phyloP scores from a whole-genome alignment of 1,284 basidiomycete species.

The Ganoderma resinaceum region DNA sequence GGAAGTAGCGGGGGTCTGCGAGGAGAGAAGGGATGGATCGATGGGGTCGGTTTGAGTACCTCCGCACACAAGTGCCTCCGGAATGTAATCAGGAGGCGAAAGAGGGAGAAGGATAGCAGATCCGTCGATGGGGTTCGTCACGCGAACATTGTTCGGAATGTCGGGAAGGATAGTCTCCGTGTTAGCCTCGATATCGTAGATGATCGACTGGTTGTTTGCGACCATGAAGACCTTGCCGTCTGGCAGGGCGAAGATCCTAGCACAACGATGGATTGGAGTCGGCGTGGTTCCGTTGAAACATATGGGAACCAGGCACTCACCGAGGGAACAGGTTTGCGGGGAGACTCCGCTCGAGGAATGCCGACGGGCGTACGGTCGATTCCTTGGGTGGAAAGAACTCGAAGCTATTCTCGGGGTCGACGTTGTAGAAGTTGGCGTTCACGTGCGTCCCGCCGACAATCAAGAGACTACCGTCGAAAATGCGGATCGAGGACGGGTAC shows the following conservation, averaged over 20 bases:
- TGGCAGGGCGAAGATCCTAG: slow-evolving; percentile 34
- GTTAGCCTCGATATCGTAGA: slow-evolving; percentile 39
- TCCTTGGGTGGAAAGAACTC: slow-evolving; percentile 77
- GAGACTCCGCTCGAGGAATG: slow-evolving; percentile 60
- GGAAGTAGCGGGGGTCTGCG: slow-evolving; percentile 49
- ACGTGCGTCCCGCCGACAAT: slow-evolving; percentile 75
- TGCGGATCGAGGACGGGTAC: slow-evolving; percentile 51
- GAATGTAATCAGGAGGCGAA: slow-evolving; percentile 51
- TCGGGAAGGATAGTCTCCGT: slow-evolving; percentile 51
- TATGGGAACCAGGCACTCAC: slow-evolving; percentile 22
- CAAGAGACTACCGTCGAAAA: slow-evolving; percentile 52
- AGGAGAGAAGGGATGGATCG: slow-evolving; percentile 42
- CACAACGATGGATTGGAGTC: background rate
- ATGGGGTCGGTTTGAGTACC: slow-evolving; percentile 43
- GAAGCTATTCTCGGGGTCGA: slow-evolving; percentile 70
- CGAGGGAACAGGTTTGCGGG: slow-evolving; percentile 71
- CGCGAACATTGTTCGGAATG: slow-evolving; percentile 57
- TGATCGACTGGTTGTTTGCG: slow-evolving; percentile 50
- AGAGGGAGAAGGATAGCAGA: slow-evolving; percentile 57
- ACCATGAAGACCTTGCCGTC: slow-evolving; percentile 53
- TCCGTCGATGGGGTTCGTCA: slow-evolving; percentile 52
- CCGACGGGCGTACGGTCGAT: slow-evolving; percentile 54
- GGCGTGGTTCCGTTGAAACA: background rate
- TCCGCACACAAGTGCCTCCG: slow-evolving; percentile 59
- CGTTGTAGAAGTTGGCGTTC: slow-evolving; percentile 59